phyloP scores from a whole-genome alignment of 345 rosid species.

The Linum trigynum region DNA sequence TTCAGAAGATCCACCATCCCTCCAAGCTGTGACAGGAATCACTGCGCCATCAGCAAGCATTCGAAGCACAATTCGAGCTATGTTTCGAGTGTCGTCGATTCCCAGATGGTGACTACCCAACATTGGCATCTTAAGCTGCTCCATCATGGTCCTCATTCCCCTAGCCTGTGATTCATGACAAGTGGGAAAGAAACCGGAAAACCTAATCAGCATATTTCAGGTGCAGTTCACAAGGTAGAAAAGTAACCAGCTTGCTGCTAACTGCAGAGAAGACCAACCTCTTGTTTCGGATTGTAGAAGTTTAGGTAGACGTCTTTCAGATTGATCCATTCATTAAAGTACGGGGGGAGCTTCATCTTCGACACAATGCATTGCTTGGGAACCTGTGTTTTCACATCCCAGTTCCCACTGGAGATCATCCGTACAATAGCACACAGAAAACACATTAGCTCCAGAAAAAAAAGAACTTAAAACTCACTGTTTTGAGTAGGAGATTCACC shows the following conservation, averaged over 20 bases:
- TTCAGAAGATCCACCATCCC: slow-evolving; percentile 35
- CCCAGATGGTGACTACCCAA: slow-evolving; percentile 91
- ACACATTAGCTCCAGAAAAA: slow-evolving; percentile 10
- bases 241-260: background rate
- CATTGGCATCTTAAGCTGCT: slow-evolving; percentile 46
- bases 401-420: slow-evolving; percentile 53
- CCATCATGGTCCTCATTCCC: slow-evolving; percentile 96
- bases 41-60: slow-evolving; percentile 72
- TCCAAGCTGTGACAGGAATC: slow-evolving; percentile 63
- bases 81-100: slow-evolving; percentile 77
- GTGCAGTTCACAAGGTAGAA: background rate
- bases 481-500: slow-evolving; percentile 37
- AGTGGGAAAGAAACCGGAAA: background rate
- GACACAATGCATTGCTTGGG: slow-evolving; percentile 73
- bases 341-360: slow-evolving; percentile 59
- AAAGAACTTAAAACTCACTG: background rate
- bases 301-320: slow-evolving; percentile 73
- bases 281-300: slow-evolving; percentile 43
- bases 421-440: slow-evolving; percentile 5
- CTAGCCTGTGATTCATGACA: slow-evolving; percentile 44
- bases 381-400: slow-evolving; percentile 90
- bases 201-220: background rate
- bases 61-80: slow-evolving; percentile 68
- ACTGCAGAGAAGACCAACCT: slow-evolving; percentile 31
- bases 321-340: slow-evolving; percentile 89